phyloP scores from a whole-genome alignment of 176 grass and related monocot species.

The Aegilops speltoides region DNA sequence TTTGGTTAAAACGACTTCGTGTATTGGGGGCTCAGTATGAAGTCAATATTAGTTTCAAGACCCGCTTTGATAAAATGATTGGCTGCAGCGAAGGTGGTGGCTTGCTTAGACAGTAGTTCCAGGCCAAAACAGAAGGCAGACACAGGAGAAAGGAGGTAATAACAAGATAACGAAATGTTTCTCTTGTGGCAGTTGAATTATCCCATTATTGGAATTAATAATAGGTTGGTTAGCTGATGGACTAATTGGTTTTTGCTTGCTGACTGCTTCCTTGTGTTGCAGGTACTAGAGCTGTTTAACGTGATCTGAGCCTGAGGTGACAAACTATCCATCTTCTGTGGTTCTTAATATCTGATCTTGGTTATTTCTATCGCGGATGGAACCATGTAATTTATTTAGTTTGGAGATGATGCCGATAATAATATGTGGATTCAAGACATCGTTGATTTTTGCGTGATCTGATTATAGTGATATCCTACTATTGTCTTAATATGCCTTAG shows the following conservation, averaged over 20 bases:
- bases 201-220: not conserved
- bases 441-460: too few species aligned
- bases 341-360: not conserved
- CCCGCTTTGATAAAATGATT: constrained; percentile 33
- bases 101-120: not conserved
- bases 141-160: not conserved
- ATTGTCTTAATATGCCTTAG: not conserved
- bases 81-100: not conserved
- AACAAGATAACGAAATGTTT: not conserved
- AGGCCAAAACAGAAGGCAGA: not conserved
- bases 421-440: not conserved
- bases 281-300: not conserved
- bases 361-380: not conserved
- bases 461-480: not conserved
- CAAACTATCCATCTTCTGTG: not conserved
- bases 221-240: not conserved
- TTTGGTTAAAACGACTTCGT: constrained; percentile 51
- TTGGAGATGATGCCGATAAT: not conserved
- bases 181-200: not conserved
- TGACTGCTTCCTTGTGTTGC: not conserved
- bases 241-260: not conserved
- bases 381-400: not conserved
- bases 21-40: constrained; percentile 50
- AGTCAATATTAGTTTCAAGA: constrained; percentile 45
- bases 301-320: not conserved